Percentiles rank a stretch among this genome's conserved stretches.
Conservation (phyloP, 2,329 filamentous ascomycete genomes). For the Penicillium thymicola region DNA sequence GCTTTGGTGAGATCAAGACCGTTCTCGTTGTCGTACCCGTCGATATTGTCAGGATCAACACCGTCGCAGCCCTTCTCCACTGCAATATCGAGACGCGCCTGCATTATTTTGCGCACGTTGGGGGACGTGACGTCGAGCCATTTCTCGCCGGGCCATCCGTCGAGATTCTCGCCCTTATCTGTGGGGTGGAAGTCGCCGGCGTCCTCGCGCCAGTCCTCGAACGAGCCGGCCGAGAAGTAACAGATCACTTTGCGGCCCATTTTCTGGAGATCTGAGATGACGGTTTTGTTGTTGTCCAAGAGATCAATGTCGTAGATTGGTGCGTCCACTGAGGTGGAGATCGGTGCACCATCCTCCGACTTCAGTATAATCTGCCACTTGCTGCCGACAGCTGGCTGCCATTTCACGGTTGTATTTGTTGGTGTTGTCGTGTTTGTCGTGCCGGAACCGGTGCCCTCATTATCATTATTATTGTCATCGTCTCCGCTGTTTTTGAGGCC, state of each 20-base stretch:
- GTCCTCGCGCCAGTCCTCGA: conserved; percentile 62
- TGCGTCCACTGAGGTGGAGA: conserved; percentile 49
- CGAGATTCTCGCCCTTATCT: conserved; percentile 58
- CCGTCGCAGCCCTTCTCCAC: conserved; percentile 62
- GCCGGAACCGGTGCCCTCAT: conserved; percentile 23
- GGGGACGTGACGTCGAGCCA: conserved; percentile 61
- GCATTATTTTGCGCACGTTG: conserved; percentile 64
- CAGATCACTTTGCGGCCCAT: conserved; percentile 64
- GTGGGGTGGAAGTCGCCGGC: conserved; percentile 50
- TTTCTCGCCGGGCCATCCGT: conserved; percentile 64
- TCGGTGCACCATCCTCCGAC: conserved; percentile 16
- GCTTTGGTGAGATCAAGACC: conserved; percentile 57
- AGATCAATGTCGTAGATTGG: conserved; percentile 61
- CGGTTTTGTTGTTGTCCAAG: conserved; percentile 51
- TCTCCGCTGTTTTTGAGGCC: conserved; percentile 44
- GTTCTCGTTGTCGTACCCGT: conserved; percentile 63
- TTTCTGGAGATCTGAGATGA: conserved; percentile 49
- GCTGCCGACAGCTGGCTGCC: conserved; percentile 53
- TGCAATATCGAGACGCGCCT: conserved; percentile 57
- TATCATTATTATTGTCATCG: conserved; percentile 25
- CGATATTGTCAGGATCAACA: conserved; percentile 69
- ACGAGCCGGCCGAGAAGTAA: conserved; percentile 71
- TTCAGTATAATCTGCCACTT: conserved; percentile 63
- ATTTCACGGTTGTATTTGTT: conserved; percentile 36
- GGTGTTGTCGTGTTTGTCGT: conserved; percentile 20